Conservation (phyloP, 441 rosid species). For the Erodium moschatum region DNA sequence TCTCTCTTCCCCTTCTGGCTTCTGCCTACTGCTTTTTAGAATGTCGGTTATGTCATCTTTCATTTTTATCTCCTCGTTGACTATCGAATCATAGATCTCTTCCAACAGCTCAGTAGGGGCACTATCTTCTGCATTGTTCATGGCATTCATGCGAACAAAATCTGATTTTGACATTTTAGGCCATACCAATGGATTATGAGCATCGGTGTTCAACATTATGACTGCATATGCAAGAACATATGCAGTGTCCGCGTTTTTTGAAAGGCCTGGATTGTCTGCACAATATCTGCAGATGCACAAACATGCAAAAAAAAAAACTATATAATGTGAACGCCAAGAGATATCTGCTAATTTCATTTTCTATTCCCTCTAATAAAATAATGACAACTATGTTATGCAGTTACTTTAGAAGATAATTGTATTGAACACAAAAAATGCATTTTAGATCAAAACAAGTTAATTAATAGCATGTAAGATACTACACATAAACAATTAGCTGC, state of each 20-base stretch:
- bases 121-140: conserved; percentile 70
- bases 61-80: conserved; percentile 89
- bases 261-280: conserved; percentile 90
- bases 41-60: conserved; percentile 63
- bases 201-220: conserved; percentile 97
- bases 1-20: conserved; percentile 86
- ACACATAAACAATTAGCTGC: background rate
- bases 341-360: background rate
- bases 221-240: conserved; percentile 99
- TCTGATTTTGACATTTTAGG: conserved; percentile 98
- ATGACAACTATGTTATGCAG: background rate
- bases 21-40: conserved; percentile 53
- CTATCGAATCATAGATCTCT: conserved; percentile 95
- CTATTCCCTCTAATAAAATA: background rate
- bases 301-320: conserved; percentile 32
- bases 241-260: conserved; percentile 97
- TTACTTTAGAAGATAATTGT: background rate
- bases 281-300: conserved; percentile 61
- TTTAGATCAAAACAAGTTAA: background rate
- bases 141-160: conserved; percentile 79
- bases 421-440: background rate
- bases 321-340: conserved; percentile 8
- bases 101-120: conserved; percentile 83
- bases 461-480: background rate
- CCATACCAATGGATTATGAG: conserved; percentile 96